phyloP scores from a whole-genome alignment of 2,329 filamentous ascomycete species.

The Aspergillus carbonarius region DNA sequence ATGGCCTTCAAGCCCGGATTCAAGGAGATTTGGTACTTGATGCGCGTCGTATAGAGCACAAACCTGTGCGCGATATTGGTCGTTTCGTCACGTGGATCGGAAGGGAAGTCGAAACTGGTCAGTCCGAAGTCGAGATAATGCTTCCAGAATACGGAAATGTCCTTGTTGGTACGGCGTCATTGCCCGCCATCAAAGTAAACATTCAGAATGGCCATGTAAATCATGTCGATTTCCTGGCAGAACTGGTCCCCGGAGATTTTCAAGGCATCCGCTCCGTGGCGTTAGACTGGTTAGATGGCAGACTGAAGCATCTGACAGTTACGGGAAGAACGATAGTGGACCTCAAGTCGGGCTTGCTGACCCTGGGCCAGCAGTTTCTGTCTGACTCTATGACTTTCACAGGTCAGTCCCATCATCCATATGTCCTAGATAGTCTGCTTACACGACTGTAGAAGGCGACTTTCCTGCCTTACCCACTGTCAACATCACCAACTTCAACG shows the following conservation, averaged over 20 bases:
- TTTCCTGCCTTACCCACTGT: slow-evolving; percentile 78
- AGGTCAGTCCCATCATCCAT: slow-evolving; percentile 68
- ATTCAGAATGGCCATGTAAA: slow-evolving; percentile 77
- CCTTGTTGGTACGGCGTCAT: slow-evolving; percentile 70
- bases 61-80: slow-evolving; percentile 72
- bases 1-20: slow-evolving; percentile 75
- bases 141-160: slow-evolving; percentile 79
- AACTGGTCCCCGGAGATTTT: slow-evolving; percentile 72
- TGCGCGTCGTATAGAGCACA: slow-evolving; percentile 69
- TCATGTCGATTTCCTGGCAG: slow-evolving; percentile 73
- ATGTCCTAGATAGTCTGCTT: slow-evolving; percentile 30
- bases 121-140: slow-evolving; percentile 72
- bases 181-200: slow-evolving; percentile 74
- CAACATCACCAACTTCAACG: slow-evolving; percentile 76
- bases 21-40: slow-evolving; percentile 82
- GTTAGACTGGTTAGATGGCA: slow-evolving; percentile 84
- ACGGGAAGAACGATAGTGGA: slow-evolving; percentile 70
- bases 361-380: slow-evolving; percentile 73
- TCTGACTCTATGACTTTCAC: slow-evolving; percentile 74
- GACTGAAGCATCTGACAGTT: slow-evolving; percentile 68
- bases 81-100: slow-evolving; percentile 78
- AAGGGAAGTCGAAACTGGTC: slow-evolving; percentile 68
- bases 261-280: slow-evolving; percentile 76
- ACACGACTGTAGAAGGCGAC: slow-evolving; percentile 49
- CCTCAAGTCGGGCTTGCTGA: slow-evolving; percentile 76